A percentile compares a stretch with the other conserved stretches of the same genome.
Conservation (phyloP, 352 stramenopile species). For the Phytophthora macrochlamydospora region DNA sequence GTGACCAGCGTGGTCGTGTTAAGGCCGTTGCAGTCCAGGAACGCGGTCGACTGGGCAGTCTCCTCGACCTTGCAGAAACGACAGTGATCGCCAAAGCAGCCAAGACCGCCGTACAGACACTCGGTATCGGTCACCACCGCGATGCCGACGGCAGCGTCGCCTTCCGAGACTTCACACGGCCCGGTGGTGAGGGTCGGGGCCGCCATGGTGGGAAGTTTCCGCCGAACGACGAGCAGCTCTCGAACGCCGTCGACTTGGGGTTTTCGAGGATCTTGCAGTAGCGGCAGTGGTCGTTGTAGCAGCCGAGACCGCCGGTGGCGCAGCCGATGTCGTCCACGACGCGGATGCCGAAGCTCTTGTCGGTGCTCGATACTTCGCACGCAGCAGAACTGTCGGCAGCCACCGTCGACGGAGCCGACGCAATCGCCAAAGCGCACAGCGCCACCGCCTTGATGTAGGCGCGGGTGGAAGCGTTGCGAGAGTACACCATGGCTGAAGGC, state of each 20-base stretch:
- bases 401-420: no score
- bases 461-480: no score
- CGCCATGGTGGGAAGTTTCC: constrained; percentile 22
- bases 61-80: constrained; percentile 45
- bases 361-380: no score
- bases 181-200: constrained; percentile 19
- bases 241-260: constrained; percentile 35
- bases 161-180: constrained; percentile 26
- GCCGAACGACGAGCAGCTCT: constrained; percentile 39
- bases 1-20: constrained; percentile 18
- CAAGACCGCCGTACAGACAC: constrained; percentile 42
- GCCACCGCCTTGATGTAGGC: no score
- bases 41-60: constrained; percentile 34
- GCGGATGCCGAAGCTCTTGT: constrained; percentile 37
- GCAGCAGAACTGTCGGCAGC: no score
- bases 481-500: no score
- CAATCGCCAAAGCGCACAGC: no score
- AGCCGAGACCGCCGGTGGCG: constrained; percentile 36
- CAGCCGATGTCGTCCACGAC: constrained; percentile 33
- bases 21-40: constrained; percentile 20
- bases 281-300: constrained; percentile 39
- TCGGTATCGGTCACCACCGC: constrained; percentile 27
- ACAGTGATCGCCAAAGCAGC: constrained; percentile 44
- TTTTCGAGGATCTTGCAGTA: constrained; percentile 47
- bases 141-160: constrained; percentile 36